These are phyloP conservation scores for Pterulicium gracile DNA, from an alignment of 1,284 basidiomycete genomes.

Conservation along the genomic window DNA sequence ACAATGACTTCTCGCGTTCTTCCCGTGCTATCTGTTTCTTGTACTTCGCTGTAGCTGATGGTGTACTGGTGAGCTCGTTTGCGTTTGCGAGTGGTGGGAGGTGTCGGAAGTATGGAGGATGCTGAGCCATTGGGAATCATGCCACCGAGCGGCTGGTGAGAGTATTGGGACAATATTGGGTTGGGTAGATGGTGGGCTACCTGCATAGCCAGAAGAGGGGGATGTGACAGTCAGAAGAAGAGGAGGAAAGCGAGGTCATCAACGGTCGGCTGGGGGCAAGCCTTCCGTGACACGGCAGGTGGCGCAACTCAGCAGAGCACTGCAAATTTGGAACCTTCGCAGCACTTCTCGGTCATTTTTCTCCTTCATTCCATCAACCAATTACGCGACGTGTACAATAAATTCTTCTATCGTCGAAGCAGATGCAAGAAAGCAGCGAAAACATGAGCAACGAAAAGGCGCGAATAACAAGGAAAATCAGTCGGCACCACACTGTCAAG, in stretches of 20 bases:
- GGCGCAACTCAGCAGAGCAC: not conserved
- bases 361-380: too few relatives aligned
- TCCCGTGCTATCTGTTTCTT: constrained; percentile 69
- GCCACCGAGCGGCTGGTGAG: constrained; percentile 36
- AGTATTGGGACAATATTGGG: constrained; percentile 48
- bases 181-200: constrained; percentile 46
- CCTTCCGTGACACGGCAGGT: constrained; percentile 3
- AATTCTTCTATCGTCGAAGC: not conserved
- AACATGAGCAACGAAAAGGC: not conserved
- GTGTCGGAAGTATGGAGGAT: constrained; percentile 48
- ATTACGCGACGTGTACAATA: not conserved
- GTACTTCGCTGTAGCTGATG: constrained; percentile 74
- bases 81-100: constrained; percentile 63
- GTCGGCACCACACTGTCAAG: too few relatives aligned
- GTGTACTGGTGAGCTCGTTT: constrained; percentile 71
- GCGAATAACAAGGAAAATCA: too few relatives aligned
- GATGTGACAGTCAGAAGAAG: constrained; percentile 26
- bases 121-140: constrained; percentile 21
- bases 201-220: constrained; percentile 43
- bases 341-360: too few relatives aligned
- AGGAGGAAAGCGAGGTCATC: constrained; percentile 1
- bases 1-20: constrained; percentile 74
- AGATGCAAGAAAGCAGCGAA: constrained; percentile 1
- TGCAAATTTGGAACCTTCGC: not conserved
- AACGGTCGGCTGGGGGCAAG: not conserved